Evolutionary conservation across 768 basidiomycete genomes (phyloP).

Genomic region (Piloderma croceum): DNA sequence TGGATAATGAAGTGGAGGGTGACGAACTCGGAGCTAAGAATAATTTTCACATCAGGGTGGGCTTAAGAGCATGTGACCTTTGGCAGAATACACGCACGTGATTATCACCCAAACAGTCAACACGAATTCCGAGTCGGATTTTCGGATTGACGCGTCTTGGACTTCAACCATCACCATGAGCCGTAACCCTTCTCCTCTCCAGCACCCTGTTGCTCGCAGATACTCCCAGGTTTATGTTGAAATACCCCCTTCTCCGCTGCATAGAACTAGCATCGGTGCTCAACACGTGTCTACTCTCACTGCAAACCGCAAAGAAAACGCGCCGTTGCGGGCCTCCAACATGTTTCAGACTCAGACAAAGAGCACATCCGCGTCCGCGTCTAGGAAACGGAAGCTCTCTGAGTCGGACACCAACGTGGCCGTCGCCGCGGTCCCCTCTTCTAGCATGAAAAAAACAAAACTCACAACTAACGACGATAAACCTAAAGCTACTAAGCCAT

Average conservation of each 20-base stretch:
- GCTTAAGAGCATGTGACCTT: too few relatives aligned
- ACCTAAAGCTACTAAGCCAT: constrained; percentile 12
- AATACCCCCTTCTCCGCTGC: constrained; percentile 46
- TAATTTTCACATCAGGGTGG: too few relatives aligned
- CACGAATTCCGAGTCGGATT: too few relatives aligned
- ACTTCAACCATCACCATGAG: constrained; percentile 31
- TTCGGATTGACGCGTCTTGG: too few relatives aligned
- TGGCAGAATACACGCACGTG: too few relatives aligned
- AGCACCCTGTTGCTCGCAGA: constrained; percentile 24
- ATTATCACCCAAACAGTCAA: too few relatives aligned
- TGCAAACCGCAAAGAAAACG: constrained; percentile 38
- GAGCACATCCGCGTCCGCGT: constrained; percentile 22
- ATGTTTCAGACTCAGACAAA: constrained; percentile 24
- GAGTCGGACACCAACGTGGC: constrained; percentile 26
- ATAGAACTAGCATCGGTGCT: constrained; percentile 20
- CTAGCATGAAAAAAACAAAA: constrained; percentile 29
- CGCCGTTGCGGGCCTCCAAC: constrained; percentile 32
- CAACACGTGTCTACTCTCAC: constrained; percentile 22
- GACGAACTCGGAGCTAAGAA: too few relatives aligned
- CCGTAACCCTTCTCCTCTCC: constrained; percentile 15
- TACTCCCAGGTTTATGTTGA: constrained; percentile 52
- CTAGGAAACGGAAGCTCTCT: constrained; percentile 47
- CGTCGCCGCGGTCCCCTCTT: constrained; percentile 14
- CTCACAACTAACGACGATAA: constrained; percentile 8
- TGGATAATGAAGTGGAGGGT: too few relatives aligned